These are phyloP conservation scores for Staphylotrichum longicolle DNA, from an alignment of 495 filamentous ascomycete species.

Conservation along the genomic window DNA sequence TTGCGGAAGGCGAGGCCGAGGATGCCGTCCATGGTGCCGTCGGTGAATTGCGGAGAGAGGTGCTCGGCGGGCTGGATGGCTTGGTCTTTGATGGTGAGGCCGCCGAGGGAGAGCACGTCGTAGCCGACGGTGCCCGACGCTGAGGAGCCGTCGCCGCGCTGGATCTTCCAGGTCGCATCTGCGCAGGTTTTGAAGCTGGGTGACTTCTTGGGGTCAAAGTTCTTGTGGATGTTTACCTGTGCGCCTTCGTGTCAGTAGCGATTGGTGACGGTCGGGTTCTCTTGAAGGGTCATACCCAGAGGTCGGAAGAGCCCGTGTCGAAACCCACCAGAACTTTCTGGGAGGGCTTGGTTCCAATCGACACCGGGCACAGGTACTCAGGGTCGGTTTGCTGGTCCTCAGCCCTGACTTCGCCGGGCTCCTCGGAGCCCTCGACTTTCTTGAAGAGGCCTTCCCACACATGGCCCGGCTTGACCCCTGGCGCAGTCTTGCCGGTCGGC, in stretches of 20 bases:
- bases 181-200: conserved; percentile 55
- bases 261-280: background rate
- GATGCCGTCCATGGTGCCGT: conserved; percentile 65
- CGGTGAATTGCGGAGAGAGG: conserved; percentile 61
- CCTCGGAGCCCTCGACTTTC: conserved; percentile 31
- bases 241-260: background rate
- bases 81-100: conserved; percentile 65
- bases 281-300: conserved; percentile 60
- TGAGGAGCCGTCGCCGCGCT: conserved; percentile 69
- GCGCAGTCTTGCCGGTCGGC: conserved; percentile 29
- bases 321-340: conserved; percentile 69
- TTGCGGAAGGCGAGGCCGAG: conserved; percentile 67
- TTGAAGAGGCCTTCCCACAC: conserved; percentile 52
- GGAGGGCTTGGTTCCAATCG: conserved; percentile 61
- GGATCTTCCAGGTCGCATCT: conserved; percentile 63
- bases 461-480: conserved; percentile 41
- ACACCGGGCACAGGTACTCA: conserved; percentile 64
- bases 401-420: conserved; percentile 58
- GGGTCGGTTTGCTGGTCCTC: conserved; percentile 74
- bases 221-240: conserved; percentile 37
- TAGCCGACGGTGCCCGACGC: conserved; percentile 70
- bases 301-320: conserved; percentile 74
- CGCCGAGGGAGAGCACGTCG: conserved; percentile 66
- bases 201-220: conserved; percentile 61
- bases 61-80: conserved; percentile 65